These are phyloP conservation scores for Coemansia sp. DNA, from an alignment of 192 early-diverging fungal genomes.

Conservation along the genomic window DNA sequence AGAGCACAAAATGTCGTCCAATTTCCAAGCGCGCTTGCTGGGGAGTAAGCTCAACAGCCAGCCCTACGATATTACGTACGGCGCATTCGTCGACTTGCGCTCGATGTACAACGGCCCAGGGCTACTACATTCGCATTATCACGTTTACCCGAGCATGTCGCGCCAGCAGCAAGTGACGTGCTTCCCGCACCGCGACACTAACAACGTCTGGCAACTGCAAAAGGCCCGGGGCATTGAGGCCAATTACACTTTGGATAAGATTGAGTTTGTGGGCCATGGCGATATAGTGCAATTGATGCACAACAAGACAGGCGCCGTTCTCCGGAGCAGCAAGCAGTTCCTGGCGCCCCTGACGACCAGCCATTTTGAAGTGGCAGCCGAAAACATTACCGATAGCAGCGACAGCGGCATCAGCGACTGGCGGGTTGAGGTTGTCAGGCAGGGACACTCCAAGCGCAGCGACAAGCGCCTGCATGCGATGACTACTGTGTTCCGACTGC, in stretches of 20 bases:
- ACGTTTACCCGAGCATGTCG: constrained; percentile 63
- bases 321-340: constrained; percentile 64
- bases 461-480: constrained; percentile 57
- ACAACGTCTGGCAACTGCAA: constrained; percentile 67
- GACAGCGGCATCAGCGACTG: constrained; percentile 75
- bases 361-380: constrained; percentile 62
- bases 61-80: constrained; percentile 43
- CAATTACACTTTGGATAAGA: constrained; percentile 46
- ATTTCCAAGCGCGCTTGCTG: constrained; percentile 79
- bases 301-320: constrained; percentile 55
- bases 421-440: constrained; percentile 56
- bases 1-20: constrained; percentile 87
- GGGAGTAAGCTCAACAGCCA: constrained; percentile 68
- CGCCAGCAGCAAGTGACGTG: constrained; percentile 86
- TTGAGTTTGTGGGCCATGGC: constrained; percentile 65
- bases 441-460: constrained; percentile 43
- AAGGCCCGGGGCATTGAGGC: constrained; percentile 28
- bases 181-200: constrained; percentile 72
- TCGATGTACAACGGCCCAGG: constrained; percentile 35
- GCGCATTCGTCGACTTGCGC: constrained; percentile 30
- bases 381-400: constrained; percentile 59
- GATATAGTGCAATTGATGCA: constrained; percentile 80
- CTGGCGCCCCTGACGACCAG: constrained; percentile 64
- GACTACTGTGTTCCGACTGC: constrained; percentile 65
- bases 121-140: constrained; percentile 63